Base-by-base conservation (phyloP, 2,329 filamentous ascomycete species). In the Talaromyces funiculosus region DNA sequence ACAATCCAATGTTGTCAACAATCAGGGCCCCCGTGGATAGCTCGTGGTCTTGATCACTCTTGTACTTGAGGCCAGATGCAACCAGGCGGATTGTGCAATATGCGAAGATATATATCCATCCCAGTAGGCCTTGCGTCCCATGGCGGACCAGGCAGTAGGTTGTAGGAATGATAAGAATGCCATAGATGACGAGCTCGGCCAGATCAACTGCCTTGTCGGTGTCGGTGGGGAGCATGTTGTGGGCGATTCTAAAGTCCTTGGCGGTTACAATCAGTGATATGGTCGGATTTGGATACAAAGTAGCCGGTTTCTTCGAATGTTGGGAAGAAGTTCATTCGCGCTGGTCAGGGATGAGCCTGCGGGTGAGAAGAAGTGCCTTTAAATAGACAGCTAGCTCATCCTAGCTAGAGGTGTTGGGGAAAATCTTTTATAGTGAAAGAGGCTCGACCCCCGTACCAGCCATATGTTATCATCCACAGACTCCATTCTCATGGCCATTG, bases 1-100 rank as follows among this genome's bases (percentile, higher is more conserved):
- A 57, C 4, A 61, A 47, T 5, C 59, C 59, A 16, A 61, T 61
- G 16, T 61, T 61, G 16, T 61, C 59, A 4, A 61, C 53, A 42
- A 61, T 42, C 29, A 53, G 3, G 1, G 53, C 43, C 5, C 33
- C 45, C 1, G 53, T 20, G 14, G 45, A 57, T 9, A 29, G 1
- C 2, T 29, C 33, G 9, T 42, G 53, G 18, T 49, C 37, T 18
- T 22, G 35, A 37, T 57, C 45, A 12, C 43, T 33, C 26, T 57
- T 49, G 20, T 57, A n/a, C n/a, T 45, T 61, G 16, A 61, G 59
- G 20, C 42, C 37, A 33, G 43, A 42, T n/a, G 59, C 59, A 3
- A 61, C 20, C 14, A 61, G 24, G 7, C 59, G 53, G 16, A 61
- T 57, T 24, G 54, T 53, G 45, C 59, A 61, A 16, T 57, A 61